These are phyloP conservation scores for Tetrastigma voinierianum DNA, from an alignment of 164 flowering plant genomes.

Conservation along the genomic window DNA sequence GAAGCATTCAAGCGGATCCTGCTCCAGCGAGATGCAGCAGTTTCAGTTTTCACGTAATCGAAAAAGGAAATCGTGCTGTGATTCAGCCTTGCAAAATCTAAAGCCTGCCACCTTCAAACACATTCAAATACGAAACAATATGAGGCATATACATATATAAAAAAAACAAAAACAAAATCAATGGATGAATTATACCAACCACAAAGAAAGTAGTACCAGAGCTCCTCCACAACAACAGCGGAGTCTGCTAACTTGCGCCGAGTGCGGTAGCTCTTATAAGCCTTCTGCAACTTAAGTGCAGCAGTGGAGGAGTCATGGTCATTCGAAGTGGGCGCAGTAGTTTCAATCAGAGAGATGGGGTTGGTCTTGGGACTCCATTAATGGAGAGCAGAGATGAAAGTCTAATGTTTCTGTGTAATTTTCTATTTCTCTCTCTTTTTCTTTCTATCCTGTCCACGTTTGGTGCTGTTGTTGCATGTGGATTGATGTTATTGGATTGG, in stretches of 20 bases:
- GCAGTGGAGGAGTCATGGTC: slow-evolving; percentile 5
- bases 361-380: too few species aligned
- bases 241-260: slow-evolving; percentile 68
- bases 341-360: too few species aligned
- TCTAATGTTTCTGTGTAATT: too few species aligned
- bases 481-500: too few species aligned
- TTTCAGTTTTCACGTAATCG: slow-evolving; percentile 52
- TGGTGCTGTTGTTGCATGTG: too few species aligned
- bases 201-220: slow-evolving; percentile 40
- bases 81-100: slow-evolving; percentile 67
- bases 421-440: too few species aligned
- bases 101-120: slow-evolving; percentile 68
- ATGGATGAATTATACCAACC: background rate
- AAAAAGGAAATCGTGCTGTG: slow-evolving; percentile 80
- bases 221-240: slow-evolving; percentile 64
- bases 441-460: too few species aligned
- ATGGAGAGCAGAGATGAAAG: too few species aligned
- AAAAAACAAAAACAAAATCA: background rate
- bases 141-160: background rate
- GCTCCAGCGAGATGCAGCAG: slow-evolving; percentile 64
- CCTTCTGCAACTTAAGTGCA: slow-evolving; percentile 57
- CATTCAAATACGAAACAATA: too few species aligned
- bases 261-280: slow-evolving; percentile 62
- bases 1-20: slow-evolving; percentile 67
- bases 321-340: too few species aligned